These are phyloP conservation scores for Sporothrix pallida DNA, from an alignment of 2,329 filamentous ascomycete species.

Conservation along the genomic window DNA sequence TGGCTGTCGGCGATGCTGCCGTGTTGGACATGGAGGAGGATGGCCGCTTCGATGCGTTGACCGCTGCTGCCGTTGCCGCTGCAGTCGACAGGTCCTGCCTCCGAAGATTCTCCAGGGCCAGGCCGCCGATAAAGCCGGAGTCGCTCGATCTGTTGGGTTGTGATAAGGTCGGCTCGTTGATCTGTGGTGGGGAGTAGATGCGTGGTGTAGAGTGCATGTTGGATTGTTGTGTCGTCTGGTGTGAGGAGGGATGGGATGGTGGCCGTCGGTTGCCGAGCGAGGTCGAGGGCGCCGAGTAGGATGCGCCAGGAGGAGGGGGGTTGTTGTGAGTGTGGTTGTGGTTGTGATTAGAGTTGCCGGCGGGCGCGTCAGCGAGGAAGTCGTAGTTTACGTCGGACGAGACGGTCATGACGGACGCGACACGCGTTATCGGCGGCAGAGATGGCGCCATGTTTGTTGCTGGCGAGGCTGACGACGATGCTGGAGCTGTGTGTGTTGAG, in stretches of 20 bases:
- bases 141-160: conserved; percentile 43
- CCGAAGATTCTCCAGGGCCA: conserved; percentile 59
- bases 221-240: background rate
- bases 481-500: background rate
- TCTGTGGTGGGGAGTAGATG: conserved; percentile 34
- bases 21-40: conserved; percentile 20
- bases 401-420: conserved; percentile 57
- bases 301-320: background rate
- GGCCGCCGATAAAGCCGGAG: conserved; percentile 61
- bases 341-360: conserved; percentile 33
- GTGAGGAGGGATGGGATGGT: background rate
- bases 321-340: background rate
- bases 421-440: conserved; percentile 58
- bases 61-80: conserved; percentile 38
- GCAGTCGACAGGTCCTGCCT: conserved; percentile 40
- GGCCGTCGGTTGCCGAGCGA: conserved; percentile 31
- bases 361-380: conserved; percentile 46
- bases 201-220: background rate
- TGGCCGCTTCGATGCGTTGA: conserved; percentile 24
- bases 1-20: conserved; percentile 12
- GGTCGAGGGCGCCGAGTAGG: conserved; percentile 37
- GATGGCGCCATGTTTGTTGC: conserved; percentile 53
- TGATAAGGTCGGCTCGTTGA: conserved; percentile 43
- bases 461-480: conserved; percentile 37
- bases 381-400: conserved; percentile 23